A percentile compares a stretch with the other conserved stretches of the same genome.
These are phyloP conservation scores for Sporobolomyces roseus DNA, from an alignment of 768 basidiomycete species.

Conservation along the genomic window DNA sequence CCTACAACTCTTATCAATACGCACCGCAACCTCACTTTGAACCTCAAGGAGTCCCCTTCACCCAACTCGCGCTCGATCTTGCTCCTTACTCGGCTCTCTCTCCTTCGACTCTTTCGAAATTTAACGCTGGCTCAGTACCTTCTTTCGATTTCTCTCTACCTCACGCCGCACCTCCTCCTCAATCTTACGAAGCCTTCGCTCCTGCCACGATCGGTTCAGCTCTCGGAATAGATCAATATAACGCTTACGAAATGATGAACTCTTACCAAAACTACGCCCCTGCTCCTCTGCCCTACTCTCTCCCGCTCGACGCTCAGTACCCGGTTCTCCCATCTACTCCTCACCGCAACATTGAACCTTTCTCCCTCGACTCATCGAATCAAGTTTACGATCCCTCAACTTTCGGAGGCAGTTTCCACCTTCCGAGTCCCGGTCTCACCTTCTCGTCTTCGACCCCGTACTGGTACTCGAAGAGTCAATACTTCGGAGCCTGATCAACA, in stretches of 20 bases:
- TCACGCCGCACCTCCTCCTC: neutral
- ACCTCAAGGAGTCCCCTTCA: neutral
- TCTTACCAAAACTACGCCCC: neutral
- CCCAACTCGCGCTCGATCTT: neutral
- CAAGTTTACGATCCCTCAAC: no score
- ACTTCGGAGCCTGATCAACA: no score
- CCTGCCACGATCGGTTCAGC: neutral
- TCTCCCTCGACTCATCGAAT: neutral
- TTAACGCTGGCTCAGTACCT: neutral
- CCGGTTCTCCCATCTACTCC: neutral
- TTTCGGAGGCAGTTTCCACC: slow-evolving; percentile 21
- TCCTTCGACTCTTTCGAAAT: slow-evolving; percentile 3
- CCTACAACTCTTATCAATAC: neutral
- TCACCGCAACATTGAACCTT: neutral
- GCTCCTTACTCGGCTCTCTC: neutral
- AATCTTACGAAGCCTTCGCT: neutral
- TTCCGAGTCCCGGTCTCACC: slow-evolving; percentile 29
- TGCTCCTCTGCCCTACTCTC: neutral
- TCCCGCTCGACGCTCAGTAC: neutral
- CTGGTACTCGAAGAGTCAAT: neutral
- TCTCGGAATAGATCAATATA: neutral
- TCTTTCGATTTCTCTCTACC: slow-evolving; percentile 3
- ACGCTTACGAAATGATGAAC: neutral
- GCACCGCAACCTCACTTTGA: neutral
- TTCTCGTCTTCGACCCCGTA: slow-evolving; percentile 24